Evolutionary conservation across 2,329 filamentous ascomycete species (phyloP).

Genomic region (Exophiala sideris): DNA sequence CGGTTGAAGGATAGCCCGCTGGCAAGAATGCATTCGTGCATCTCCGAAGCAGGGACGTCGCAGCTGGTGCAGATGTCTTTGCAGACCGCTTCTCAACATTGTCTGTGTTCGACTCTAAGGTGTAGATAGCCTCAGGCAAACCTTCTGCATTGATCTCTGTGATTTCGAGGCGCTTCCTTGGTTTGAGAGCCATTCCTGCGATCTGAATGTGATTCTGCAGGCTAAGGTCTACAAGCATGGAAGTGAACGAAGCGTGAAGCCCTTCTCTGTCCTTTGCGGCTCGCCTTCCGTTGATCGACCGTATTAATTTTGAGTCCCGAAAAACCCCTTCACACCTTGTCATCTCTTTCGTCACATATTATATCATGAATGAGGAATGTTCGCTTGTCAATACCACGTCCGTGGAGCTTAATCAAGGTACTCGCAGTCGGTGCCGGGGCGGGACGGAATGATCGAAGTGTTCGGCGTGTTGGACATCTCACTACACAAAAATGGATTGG

Average conservation of each 20-base stretch:
- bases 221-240: background rate
- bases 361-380: no score
- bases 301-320: conserved; percentile 8
- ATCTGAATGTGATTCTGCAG: background rate
- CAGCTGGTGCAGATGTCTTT: background rate
- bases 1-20: conserved; percentile 81
- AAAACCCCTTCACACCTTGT: background rate
- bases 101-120: background rate
- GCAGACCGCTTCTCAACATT: background rate
- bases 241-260: background rate
- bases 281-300: no score
- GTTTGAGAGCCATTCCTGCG: background rate
- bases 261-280: background rate
- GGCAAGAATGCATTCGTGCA: conserved; percentile 75
- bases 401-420: no score
- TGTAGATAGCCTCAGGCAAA: conserved; percentile 4
- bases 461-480: no score
- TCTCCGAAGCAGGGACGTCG: conserved; percentile 9
- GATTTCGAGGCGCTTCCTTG: conserved; percentile 3
- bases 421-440: no score
- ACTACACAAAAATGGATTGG: no score
- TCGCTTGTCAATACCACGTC: no score
- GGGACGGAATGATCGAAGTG: no score
- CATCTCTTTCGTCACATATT: no score
- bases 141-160: conserved; percentile 15